These are phyloP conservation scores for Candida tibetensis DNA, from an alignment of 805 yeast species.

Conservation along the genomic window DNA sequence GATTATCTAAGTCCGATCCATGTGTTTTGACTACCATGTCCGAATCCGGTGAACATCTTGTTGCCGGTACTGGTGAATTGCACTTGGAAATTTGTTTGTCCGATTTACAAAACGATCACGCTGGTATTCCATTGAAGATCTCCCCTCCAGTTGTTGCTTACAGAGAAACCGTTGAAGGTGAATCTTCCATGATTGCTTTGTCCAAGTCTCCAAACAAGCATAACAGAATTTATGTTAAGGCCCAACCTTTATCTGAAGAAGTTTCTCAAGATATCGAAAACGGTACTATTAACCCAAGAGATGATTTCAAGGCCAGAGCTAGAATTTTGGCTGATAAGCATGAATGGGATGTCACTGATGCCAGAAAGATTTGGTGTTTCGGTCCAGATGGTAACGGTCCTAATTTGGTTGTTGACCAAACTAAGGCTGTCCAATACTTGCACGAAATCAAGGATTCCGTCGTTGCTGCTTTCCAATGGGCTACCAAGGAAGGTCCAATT, in stretches of 20 bases:
- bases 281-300: slow-evolving; percentile 92
- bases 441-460: slow-evolving; percentile 99
- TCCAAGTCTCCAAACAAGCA: slow-evolving; percentile 99
- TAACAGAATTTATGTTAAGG: slow-evolving; percentile 98
- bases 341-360: slow-evolving; percentile 99
- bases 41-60: slow-evolving; percentile 98
- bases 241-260: slow-evolving; percentile 95
- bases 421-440: slow-evolving; percentile 99
- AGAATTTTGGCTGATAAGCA: slow-evolving; percentile 97
- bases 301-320: slow-evolving; percentile 98
- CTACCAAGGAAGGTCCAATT: slow-evolving; percentile 99
- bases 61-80: slow-evolving; percentile 99
- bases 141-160: slow-evolving; percentile 98
- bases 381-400: slow-evolving; percentile 99
- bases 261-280: slow-evolving; percentile 85
- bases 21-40: slow-evolving; percentile 87
- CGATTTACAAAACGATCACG: slow-evolving; percentile 98
- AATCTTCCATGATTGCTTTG: slow-evolving; percentile 92
- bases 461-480: slow-evolving; percentile 99
- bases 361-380: slow-evolving; percentile 99
- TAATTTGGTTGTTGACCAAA: slow-evolving; percentile 97
- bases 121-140: slow-evolving; percentile 97
- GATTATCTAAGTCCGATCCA: slow-evolving; percentile 99
- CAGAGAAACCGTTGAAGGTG: slow-evolving; percentile 96
- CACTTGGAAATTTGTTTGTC: slow-evolving; percentile 96